Percentiles rank a stretch among this genome's conserved stretches.
phyloP scores from a whole-genome alignment of 1,284 basidiomycete species.

The Trichosporon sp. region DNA sequence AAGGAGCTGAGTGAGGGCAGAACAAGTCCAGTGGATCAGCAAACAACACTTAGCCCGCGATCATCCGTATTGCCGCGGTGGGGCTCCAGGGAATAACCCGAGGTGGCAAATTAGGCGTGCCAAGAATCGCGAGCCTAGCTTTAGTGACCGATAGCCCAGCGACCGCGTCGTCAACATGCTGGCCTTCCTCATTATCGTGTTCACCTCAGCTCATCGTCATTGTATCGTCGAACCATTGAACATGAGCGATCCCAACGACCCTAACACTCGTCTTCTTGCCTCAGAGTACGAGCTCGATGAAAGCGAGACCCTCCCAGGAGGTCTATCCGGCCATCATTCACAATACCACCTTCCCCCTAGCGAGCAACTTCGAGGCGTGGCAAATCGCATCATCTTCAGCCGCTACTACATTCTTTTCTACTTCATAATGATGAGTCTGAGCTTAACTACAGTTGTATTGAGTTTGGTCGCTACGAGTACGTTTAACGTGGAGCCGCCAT shows the following conservation, averaged over 20 bases:
- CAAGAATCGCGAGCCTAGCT: too few relatives aligned
- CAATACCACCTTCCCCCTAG: conserved; percentile 43
- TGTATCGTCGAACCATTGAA: neutral
- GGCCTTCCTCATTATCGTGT: too few relatives aligned
- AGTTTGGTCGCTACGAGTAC: conserved; percentile 58
- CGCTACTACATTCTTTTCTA: conserved; percentile 61
- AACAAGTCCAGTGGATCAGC: too few relatives aligned
- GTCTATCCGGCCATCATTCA: conserved; percentile 17
- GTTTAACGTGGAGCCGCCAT: conserved; percentile 3
- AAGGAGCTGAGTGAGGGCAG: neutral
- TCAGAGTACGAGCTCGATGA: conserved; percentile 28
- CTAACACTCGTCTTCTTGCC: conserved; percentile 7
- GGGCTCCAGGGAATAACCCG: too few relatives aligned
- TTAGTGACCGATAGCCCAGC: too few relatives aligned
- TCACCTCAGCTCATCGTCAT: too few relatives aligned
- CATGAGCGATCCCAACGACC: conserved; percentile 7
- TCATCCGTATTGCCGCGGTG: neutral
- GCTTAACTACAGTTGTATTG: conserved; percentile 83
- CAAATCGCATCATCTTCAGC: conserved; percentile 48
- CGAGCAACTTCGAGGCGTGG: conserved; percentile 48
- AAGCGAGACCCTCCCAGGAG: neutral
- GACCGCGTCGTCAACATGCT: too few relatives aligned
- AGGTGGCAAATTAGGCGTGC: too few relatives aligned
- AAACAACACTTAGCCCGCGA: neutral
- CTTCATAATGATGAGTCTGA: conserved; percentile 80